These are phyloP conservation scores for Cajanus cajan DNA, from an alignment of 306 rosid species.

Conservation along the genomic window DNA sequence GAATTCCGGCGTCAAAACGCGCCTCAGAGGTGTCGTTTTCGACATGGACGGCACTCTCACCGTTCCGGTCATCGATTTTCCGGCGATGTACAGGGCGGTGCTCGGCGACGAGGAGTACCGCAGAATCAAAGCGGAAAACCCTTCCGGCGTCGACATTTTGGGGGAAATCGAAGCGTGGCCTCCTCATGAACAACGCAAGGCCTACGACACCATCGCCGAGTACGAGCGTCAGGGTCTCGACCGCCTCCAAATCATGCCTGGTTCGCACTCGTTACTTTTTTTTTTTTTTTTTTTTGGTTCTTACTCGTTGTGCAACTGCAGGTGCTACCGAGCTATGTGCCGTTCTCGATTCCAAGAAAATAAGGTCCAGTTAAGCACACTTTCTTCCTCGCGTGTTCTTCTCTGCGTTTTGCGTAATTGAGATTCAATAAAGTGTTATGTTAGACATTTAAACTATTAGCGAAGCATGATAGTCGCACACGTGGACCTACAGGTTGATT, in stretches of 20 bases:
- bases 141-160: conserved; percentile 81
- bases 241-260: conserved; percentile 92
- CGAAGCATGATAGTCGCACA: not conserved
- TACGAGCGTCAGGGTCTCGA: conserved; percentile 71
- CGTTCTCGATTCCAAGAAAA: conserved; percentile 69
- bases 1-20: conserved; percentile 35
- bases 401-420: not conserved
- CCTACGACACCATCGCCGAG: conserved; percentile 67
- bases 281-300: not conserved
- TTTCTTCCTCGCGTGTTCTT: not conserved
- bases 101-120: conserved; percentile 74
- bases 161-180: conserved; percentile 65
- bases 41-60: conserved; percentile 99
- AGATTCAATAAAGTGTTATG: not conserved
- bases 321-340: conserved; percentile 88
- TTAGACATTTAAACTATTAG: not conserved
- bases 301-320: conserved; percentile 29
- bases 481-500: not conserved
- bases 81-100: conserved; percentile 79
- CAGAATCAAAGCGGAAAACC: conserved; percentile 50
- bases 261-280: conserved; percentile 23
- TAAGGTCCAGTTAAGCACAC: conserved; percentile 53
- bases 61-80: conserved; percentile 80
- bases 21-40: conserved; percentile 81
- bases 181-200: conserved; percentile 56